A percentile compares a stretch with the other conserved stretches of the same genome.
Conservation (phyloP, 192 early-diverging fungal species). For the Coemansia umbellata region DNA sequence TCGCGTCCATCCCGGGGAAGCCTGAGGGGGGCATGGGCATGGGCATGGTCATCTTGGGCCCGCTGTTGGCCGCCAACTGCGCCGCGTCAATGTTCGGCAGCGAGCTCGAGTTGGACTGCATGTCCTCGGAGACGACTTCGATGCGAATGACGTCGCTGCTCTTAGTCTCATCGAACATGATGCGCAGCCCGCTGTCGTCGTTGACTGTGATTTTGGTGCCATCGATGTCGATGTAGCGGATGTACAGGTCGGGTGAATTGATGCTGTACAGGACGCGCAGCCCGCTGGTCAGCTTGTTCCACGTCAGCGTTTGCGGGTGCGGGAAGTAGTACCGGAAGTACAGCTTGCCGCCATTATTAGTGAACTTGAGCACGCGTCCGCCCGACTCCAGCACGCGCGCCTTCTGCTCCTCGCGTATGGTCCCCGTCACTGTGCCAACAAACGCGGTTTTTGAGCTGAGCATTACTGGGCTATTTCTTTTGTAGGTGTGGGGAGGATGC, state of each 20-base stretch:
- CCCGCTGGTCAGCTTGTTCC: constrained; percentile 36
- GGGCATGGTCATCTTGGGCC: constrained; percentile 30
- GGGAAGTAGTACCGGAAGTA: constrained; percentile 50
- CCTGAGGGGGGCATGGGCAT: constrained; percentile 43
- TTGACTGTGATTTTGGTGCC: constrained; percentile 39
- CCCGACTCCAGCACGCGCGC: constrained; percentile 26
- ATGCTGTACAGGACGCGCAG: constrained; percentile 42
- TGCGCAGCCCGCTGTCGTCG: constrained; percentile 38
- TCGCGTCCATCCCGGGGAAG: constrained; percentile 39
- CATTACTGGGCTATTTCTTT: no score
- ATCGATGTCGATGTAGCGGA: constrained; percentile 34
- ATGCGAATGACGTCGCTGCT: constrained; percentile 30
- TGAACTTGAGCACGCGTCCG: constrained; percentile 51
- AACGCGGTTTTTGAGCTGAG: constrained; percentile 1
- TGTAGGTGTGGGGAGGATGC: no score
- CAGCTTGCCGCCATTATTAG: constrained; percentile 42
- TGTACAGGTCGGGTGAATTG: constrained; percentile 19
- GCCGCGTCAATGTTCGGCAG: neutral
- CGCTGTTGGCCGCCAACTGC: neutral
- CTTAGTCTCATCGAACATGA: constrained; percentile 46
- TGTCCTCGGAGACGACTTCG: constrained; percentile 23
- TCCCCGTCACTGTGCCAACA: constrained; percentile 11
- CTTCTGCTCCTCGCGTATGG: constrained; percentile 35
- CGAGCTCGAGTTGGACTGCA: neutral
- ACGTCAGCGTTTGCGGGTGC: constrained; percentile 30